Conservation (phyloP, 768 basidiomycete genomes). For the Amanita pseudoporphyria region DNA sequence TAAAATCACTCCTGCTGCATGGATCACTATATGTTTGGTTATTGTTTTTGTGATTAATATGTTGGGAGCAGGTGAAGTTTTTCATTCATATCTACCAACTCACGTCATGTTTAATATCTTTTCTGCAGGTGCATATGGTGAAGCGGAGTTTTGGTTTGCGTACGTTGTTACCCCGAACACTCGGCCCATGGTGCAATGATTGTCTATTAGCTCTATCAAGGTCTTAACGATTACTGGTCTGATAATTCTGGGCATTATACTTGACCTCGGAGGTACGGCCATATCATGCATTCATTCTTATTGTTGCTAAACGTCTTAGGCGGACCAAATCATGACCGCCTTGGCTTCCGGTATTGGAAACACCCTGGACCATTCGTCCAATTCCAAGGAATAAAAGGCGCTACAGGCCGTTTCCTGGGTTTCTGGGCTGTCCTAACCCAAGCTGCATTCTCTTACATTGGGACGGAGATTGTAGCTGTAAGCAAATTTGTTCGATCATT, state of each 20-base stretch:
- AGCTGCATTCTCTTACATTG: conserved; percentile 89
- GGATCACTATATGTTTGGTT: conserved; percentile 70
- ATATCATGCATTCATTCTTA: not conserved
- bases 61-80: conserved; percentile 47
- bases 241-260: conserved; percentile 59
- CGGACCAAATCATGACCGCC: conserved; percentile 70
- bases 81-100: not conserved
- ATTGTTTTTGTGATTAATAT: conserved; percentile 72
- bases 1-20: conserved; percentile 53
- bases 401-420: conserved; percentile 64
- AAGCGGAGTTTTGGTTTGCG: conserved; percentile 84
- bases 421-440: conserved; percentile 59
- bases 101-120: not conserved
- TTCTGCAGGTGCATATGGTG: conserved; percentile 61
- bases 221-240: conserved; percentile 75
- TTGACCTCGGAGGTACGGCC: conserved; percentile 64
- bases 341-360: conserved; percentile 76
- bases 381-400: conserved; percentile 49
- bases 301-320: conserved; percentile 27
- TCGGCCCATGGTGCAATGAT: not conserved
- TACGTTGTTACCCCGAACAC: conserved; percentile 29
- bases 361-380: conserved; percentile 86
- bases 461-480: conserved; percentile 90
- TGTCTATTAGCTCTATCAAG: conserved; percentile 57
- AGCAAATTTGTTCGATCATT: conserved; percentile 16